A percentile compares a stretch with the other conserved stretches of the same genome.
phyloP scores from a whole-genome alignment of 306 rosid genomes.

The Benincasa hispida region DNA sequence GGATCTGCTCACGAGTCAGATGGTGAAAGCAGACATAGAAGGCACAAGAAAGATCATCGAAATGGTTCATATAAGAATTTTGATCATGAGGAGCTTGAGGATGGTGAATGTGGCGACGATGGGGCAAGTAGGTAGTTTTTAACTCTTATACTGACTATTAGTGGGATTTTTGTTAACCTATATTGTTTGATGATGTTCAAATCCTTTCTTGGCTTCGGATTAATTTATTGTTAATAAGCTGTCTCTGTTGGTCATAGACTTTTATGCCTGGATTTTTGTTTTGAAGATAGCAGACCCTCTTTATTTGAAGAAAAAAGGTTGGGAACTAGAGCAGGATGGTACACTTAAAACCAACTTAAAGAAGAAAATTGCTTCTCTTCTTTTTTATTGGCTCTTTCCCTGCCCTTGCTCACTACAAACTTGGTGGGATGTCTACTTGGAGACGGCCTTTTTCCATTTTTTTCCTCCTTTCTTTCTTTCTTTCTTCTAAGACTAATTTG shows the following conservation, averaged over 20 bases:
- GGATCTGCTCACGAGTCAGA: constrained; percentile 62
- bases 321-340: constrained; percentile 1
- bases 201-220: neutral
- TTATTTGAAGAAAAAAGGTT: neutral
- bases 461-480: neutral
- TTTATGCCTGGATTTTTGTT: neutral
- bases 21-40: constrained; percentile 55
- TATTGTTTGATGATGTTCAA: neutral
- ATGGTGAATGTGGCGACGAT: constrained; percentile 65
- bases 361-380: neutral
- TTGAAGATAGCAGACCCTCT: neutral
- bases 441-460: neutral
- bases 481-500: neutral
- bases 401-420: neutral
- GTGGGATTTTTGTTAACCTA: constrained; percentile 2
- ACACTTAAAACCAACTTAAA: neutral
- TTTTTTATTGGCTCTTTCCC: neutral
- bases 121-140: constrained; percentile 45
- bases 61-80: constrained; percentile 48
- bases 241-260: neutral
- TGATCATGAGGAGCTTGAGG: constrained; percentile 57
- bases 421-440: neutral
- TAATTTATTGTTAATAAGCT: neutral
- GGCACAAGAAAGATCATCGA: constrained; percentile 69
- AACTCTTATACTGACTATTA: constrained; percentile 11